Evolutionary conservation across 2,329 filamentous ascomycete genomes (phyloP), one percentile per base, ranked within the genome.

Genomic region (Talaromyces sp.): DNA sequence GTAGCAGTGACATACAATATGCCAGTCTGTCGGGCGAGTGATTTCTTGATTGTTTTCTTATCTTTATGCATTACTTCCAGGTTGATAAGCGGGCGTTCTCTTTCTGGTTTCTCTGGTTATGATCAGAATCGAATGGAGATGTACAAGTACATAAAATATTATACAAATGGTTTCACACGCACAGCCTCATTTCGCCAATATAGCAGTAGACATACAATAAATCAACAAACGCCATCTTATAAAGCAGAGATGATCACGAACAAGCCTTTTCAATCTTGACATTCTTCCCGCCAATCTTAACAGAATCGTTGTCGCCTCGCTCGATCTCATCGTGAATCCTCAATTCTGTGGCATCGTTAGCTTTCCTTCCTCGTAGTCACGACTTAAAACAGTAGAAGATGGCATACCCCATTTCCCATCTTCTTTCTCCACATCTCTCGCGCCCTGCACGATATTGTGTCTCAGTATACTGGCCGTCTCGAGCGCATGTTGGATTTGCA

Each of bases 301-400:
- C 86, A 37, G 88, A 91, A 69, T 97, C 92, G 73, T 99, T 99
- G 77, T 98, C 90, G 60, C 95, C 92, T 67, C 91, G 84, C 76
- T 99, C 93, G 33, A 89, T 99, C 67, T 96, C 81, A 65, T 96
- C 85, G 75, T 98, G 95, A 77, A 99, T 97, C 58, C 88, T 84
- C 63, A 98, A 79, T 73, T 89, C 92, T 97, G 68, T 33, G 7
- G 6, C 1, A 3, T 2, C 9, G 28, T 35, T 8, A 54, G 50
- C 33, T n/a, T 18, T 6, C 23, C 44, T 16, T 7, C 25, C 4
- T 14, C 2, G 3, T 5, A 7, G 21, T 9, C 6, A 16, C 9
- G 14, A 8, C 3, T 16, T 11, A 44, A 21, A 3, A 50, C 6
- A 2, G 1, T 14, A 28, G 21, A 16, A 18, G 14, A 4, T 33